Conservation (phyloP, 306 rosid genomes). For the Pueraria montana region DNA sequence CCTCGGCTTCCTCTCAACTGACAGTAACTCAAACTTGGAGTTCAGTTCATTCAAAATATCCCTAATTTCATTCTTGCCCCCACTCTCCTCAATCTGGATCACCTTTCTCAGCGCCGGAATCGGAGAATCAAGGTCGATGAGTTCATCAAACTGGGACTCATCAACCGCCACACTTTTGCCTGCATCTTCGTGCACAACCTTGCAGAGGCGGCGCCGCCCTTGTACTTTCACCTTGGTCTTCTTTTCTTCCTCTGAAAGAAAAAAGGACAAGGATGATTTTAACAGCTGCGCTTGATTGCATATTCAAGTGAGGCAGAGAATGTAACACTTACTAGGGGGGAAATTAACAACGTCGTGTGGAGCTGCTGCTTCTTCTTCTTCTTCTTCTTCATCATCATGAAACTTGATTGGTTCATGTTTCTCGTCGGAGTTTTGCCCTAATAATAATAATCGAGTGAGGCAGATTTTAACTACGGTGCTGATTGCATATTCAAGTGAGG, state of each 20-base stretch:
- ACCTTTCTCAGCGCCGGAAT: conserved; percentile 36
- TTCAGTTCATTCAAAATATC: conserved; percentile 80
- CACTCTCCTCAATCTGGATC: conserved; percentile 41
- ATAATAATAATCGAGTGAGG: background rate
- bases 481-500: conserved; percentile 42
- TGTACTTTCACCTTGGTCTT: conserved; percentile 68
- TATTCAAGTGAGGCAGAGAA: conserved; percentile 2
- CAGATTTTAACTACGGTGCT: background rate
- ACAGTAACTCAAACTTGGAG: conserved; percentile 75
- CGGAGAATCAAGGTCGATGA: conserved; percentile 72
- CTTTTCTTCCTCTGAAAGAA: conserved; percentile 54
- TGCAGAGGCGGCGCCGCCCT: conserved; percentile 91
- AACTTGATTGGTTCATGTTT: conserved; percentile 40
- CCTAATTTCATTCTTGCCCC: conserved; percentile 72
- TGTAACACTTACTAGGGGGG: conserved; percentile 48
- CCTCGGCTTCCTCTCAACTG: conserved; percentile 68
- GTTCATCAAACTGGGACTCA: conserved; percentile 50
- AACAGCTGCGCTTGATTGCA: background rate
- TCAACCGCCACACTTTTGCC: conserved; percentile 44
- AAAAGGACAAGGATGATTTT: background rate
- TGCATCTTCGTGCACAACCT: conserved; percentile 54
- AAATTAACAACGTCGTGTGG: conserved; percentile 26
- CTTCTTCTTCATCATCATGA: background rate
- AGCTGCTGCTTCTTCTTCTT: conserved; percentile 44
- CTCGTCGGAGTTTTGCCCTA: conserved; percentile 1